phyloP scores from a whole-genome alignment of 2,329 filamentous ascomycete species.

The Penicillium sp. region DNA sequence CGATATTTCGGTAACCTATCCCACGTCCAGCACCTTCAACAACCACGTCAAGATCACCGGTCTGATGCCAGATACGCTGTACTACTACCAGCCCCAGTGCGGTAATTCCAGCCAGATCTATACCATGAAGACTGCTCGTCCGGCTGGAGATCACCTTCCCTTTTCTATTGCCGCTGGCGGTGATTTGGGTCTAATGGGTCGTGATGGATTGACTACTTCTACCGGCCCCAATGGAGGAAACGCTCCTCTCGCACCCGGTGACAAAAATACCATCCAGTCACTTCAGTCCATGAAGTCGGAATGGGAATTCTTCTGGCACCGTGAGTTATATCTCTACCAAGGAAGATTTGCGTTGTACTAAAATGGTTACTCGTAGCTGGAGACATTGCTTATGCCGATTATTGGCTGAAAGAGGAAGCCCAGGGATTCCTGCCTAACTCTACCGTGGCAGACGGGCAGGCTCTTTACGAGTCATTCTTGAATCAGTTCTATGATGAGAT shows the following conservation, averaged over 20 bases:
- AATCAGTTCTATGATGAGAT: conserved; percentile 15
- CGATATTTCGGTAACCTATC: conserved; percentile 13
- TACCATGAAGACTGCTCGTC: conserved; percentile 21
- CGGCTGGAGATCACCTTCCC: conserved; percentile 19
- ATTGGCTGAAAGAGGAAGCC: conserved; percentile 15
- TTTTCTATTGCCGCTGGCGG: conserved; percentile 17
- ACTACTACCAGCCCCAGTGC: conserved; percentile 22
- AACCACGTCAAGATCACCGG: conserved; percentile 24
- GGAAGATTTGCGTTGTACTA: not conserved
- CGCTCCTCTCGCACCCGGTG: not conserved
- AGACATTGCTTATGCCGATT: conserved; percentile 17
- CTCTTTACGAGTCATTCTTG: conserved; percentile 11
- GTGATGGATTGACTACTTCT: conserved; percentile 7
- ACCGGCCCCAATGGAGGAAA: not conserved
- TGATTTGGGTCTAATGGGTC: conserved; percentile 11
- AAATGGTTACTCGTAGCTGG: conserved; percentile 3
- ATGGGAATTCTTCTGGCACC: conserved; percentile 10
- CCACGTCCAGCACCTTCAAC: conserved; percentile 15
- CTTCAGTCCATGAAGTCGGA: not conserved
- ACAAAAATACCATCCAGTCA: not conserved
- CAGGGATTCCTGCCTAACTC: conserved; percentile 14
- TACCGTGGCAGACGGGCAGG: conserved; percentile 6
- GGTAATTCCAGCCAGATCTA: conserved; percentile 14
- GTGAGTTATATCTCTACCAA: not conserved
- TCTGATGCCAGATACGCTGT: conserved; percentile 22